Base-by-base conservation (phyloP, 176 grass and related monocot species). In the Cenchrus purpureus region DNA sequence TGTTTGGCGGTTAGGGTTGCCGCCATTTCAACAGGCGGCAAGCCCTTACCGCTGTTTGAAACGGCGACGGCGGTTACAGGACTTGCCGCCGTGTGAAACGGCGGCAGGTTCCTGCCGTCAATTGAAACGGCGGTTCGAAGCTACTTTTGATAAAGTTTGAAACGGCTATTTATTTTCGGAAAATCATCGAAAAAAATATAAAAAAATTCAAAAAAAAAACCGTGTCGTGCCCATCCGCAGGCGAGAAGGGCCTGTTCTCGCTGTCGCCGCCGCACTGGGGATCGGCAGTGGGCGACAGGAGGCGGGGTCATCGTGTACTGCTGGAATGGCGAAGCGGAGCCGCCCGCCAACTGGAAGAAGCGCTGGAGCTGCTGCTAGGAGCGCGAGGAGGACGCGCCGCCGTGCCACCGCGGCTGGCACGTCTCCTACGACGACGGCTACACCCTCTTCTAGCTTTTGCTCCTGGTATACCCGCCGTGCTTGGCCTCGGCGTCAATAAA, bases 251-350 rank as follows among this genome's bases (percentile, higher is more conserved):
- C 16, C 12, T 98, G 48, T 93, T 95, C 77, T 83, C 93, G 20
- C 63, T 89, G 91, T 86, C 92, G 40, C 91, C 92, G 29, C 93
- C 93, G 49, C 95, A 93, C 77, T 92, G 67, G 92, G 91, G 67
- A 91, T 95, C 80, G 91, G 95, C 46, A 95, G 79, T 98, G 95
- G 92, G 91, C 71, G 95, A 95, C 79, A 74, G 81, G 82, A 95
- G n/a, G 89, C 56, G 92, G 92, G 3, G 85, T 93, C 65, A 98
- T 88, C 58, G 92, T 98, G 19, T 95, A 95, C 88, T 67, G 75
- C 37, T 98, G 91, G 95, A 95, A 98, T 76, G 93, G 90, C 61
- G 61, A n/a, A 61, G 5, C 89, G 60, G 0, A 90, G 59, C 10
- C 72, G 91, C 2, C 95, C 11, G 57, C 29, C 17, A 98, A 95